Percentiles rank a stretch among this genome's conserved stretches.
These are phyloP conservation scores for Inga leiocalycina DNA, from an alignment of 306 rosid genomes.

Conservation along the genomic window DNA sequence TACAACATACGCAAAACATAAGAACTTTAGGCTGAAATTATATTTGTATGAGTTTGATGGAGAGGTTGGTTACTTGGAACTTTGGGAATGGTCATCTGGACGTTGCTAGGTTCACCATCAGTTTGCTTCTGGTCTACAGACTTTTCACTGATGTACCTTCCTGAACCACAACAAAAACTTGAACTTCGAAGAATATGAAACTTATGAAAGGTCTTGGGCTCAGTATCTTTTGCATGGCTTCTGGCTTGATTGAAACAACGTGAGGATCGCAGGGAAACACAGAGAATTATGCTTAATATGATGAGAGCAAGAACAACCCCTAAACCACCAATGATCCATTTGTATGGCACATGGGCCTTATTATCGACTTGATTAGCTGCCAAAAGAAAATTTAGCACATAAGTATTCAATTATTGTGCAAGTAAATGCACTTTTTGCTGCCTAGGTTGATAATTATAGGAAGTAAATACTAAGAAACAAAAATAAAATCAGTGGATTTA, in stretches of 20 bases:
- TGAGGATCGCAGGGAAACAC: slow-evolving; percentile 63
- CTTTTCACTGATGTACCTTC: slow-evolving; percentile 74
- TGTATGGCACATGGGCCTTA: slow-evolving; percentile 71
- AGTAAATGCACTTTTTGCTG: slow-evolving; percentile 8
- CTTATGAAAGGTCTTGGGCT: slow-evolving; percentile 63
- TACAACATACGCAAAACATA: background rate
- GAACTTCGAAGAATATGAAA: slow-evolving; percentile 89
- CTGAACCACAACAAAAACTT: slow-evolving; percentile 90
- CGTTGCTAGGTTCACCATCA: slow-evolving; percentile 65
- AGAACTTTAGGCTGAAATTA: slow-evolving; percentile 8
- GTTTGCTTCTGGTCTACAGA: slow-evolving; percentile 73
- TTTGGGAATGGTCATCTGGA: slow-evolving; percentile 69
- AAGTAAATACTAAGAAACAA: background rate
- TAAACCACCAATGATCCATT: slow-evolving; percentile 87
- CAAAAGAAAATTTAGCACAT: slow-evolving; percentile 14
- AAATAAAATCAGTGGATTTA: background rate
- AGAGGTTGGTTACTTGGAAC: slow-evolving; percentile 48
- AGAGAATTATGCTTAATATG: slow-evolving; percentile 56
- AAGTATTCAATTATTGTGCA: slow-evolving; percentile 12
- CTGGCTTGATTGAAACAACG: slow-evolving; percentile 52
- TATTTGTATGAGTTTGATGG: slow-evolving; percentile 18
- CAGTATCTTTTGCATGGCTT: slow-evolving; percentile 63
- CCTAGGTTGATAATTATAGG: background rate
- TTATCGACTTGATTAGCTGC: slow-evolving; percentile 59
- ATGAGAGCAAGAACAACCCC: slow-evolving; percentile 73